Evolutionary conservation across 2,329 filamentous ascomycete genomes (phyloP).

Genomic region (Huntiella moniliformis): DNA sequence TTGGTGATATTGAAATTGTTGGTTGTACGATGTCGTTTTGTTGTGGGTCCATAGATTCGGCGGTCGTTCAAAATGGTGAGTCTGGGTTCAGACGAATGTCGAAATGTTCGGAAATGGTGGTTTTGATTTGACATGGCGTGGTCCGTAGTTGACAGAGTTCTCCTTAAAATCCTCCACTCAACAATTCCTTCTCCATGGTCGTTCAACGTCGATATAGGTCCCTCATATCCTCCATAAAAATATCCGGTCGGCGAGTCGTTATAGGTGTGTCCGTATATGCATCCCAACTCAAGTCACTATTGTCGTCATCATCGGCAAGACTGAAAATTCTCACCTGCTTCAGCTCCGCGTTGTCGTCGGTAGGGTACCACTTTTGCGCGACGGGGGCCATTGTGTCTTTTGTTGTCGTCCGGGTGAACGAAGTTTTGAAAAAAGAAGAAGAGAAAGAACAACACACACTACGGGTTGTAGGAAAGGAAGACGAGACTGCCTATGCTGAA

Average conservation of each 20-base stretch:
- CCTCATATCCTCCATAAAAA: not conserved
- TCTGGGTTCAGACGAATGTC: not conserved
- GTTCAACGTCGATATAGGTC: not conserved
- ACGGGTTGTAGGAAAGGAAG: constrained; percentile 13
- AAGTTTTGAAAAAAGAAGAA: constrained; percentile 11
- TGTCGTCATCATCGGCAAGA: constrained; percentile 15
- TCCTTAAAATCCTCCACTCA: not conserved
- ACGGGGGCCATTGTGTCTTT: constrained; percentile 42
- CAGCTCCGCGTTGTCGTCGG: constrained; percentile 70
- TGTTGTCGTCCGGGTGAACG: constrained; percentile 16
- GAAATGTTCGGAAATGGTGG: not conserved
- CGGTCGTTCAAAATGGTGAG: not conserved
- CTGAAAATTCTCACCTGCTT: constrained; percentile 66
- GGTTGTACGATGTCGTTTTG: not conserved
- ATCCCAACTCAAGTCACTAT: constrained; percentile 9
- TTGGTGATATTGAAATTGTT: not conserved
- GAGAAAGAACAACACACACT: constrained; percentile 12
- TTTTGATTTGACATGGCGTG: not conserved
- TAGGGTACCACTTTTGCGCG: constrained; percentile 98
- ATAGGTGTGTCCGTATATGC: constrained; percentile 8
- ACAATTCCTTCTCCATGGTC: not conserved
- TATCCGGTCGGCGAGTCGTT: not conserved
- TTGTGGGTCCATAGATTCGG: not conserved
- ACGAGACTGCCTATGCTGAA: constrained; percentile 15
- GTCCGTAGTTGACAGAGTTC: not conserved